Base-by-base conservation (phyloP, 768 basidiomycete genomes). In the Calocera cornea region DNA sequence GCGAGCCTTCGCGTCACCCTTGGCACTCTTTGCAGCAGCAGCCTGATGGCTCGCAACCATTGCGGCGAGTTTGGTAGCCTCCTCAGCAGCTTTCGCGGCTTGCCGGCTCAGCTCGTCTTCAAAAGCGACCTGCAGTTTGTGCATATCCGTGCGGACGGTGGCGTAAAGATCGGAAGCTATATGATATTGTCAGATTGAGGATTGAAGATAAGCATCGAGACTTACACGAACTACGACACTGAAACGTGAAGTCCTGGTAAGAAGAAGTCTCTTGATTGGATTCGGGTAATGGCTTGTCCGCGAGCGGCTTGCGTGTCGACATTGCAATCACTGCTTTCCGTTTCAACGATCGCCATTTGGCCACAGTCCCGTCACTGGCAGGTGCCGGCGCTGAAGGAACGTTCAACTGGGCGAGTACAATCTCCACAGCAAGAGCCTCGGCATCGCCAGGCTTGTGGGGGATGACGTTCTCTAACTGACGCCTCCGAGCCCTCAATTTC, bases 61-160 rank as follows among this genome's bases (percentile, higher is more conserved):
- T 16, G 54, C 54, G 5, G 54, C 54, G 27, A 60, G 54, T 36
- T 67, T 67, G 22, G 66, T 22, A 5, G 68, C 63, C 22, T 83
- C 83, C 70, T 82, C 79, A 17, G 77, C 79, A 1, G 78, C 80
- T 71, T 83, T 87, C 14, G 81, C 80, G 1, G 87, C 86, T 72
- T 91, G 88, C 38, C 86, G 79, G 24, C 84, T 83, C 41, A 92
- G 79, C 77, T 92, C 91, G 17, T 78, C 81, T 75, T 90, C 87
- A 72, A 92, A 89, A 68, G 84, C 84, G 65, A 80, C 80, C 41
- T 87, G 85, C 60, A 91, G 79, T 66, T 79, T 77, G 2, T 83
- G 77, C 41, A 88, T 87, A 77, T 91, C 88, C 71, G 84, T 83
- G 74, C 86, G 84, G 2, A 86, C 88, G 50, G 84, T 82, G 65